Evolutionary conservation across 768 basidiomycete genomes (phyloP), one percentile per base, ranked within the genome.

Genomic region (Boletellus ananas): DNA sequence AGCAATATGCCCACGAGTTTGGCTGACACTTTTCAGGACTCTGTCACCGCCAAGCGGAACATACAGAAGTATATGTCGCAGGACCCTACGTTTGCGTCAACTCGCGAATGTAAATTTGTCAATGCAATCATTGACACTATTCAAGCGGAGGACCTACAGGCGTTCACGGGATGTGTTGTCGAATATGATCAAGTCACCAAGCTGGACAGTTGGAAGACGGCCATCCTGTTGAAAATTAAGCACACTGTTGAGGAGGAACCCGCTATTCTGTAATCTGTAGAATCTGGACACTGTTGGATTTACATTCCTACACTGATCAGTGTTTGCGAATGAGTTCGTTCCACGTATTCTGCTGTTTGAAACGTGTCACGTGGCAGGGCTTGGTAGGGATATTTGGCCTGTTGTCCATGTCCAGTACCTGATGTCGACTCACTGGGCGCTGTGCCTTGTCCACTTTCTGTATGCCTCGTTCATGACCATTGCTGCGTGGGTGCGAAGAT

Each of bases 171-270:
- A 16, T 84, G 85, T n/a, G 85, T 95, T n/a, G 83, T 81, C 37
- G 92, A 94, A 65, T 98, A 81, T 65, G 94, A 98, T 67, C 85
- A 93, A 63, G 81, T 97, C 53, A 88, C 83, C 34, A 93, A 90
- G 72, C 71, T 99, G 64, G 95, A 98, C 67, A 88, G 87, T 68
- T 96, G 93, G 94, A 98, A 97, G 79, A 98, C 94, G 40, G 75
- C 68, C 25, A 85, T 99, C 44, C 68, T 99, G 63, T 73, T 98
- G 62, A 90, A 87, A 73, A 85, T 97, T 69, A 98, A 98, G 79
- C 81, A 80, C 65, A 74, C 75, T 18, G 81, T 94, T 42, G 77
- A 86, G 49, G 78, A 80, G 45, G 84, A 83, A 52, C 78, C 72
- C 2, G 56, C 43, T 37, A 70, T 68, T 48, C 66, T 70, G 21